phyloP scores from a whole-genome alignment of 176 grass and related monocot species.

The Musa itinerans region DNA sequence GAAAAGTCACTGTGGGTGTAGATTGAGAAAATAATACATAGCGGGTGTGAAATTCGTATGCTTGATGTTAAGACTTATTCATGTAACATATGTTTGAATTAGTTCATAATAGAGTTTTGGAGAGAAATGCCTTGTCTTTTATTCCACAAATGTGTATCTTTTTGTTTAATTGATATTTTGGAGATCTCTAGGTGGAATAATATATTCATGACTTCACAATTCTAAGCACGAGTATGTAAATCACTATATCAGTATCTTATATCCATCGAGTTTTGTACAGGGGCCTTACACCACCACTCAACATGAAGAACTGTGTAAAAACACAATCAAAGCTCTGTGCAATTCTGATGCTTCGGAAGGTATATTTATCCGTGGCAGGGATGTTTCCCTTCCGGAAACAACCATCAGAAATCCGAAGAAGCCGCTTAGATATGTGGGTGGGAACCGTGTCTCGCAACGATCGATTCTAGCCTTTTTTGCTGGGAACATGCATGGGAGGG shows the following conservation, averaged over 20 bases:
- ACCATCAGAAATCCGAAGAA: constrained; percentile 8
- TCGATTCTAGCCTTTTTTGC: constrained; percentile 12
- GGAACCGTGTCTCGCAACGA: neutral
- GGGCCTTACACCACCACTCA: constrained; percentile 10
- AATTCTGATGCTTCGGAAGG: constrained; percentile 16
- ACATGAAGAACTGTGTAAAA: constrained; percentile 13
- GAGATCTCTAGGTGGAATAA: no score
- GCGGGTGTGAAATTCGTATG: no score
- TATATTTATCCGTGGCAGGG: constrained; percentile 9
- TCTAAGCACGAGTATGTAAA: no score
- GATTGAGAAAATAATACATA: no score
- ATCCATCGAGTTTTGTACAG: neutral
- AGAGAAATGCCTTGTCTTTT: no score
- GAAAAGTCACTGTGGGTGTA: no score
- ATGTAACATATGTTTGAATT: no score
- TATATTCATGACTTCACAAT: no score
- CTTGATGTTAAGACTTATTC: no score
- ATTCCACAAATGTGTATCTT: no score
- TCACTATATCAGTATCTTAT: neutral
- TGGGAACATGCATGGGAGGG: constrained; percentile 18
- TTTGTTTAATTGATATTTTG: no score
- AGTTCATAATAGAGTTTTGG: no score
- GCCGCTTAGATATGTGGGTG: constrained; percentile 6
- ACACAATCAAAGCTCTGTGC: constrained; percentile 17
- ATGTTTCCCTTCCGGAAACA: constrained; percentile 16